Evolutionary conservation across 345 rosid genomes (phyloP).

Genomic region (Heritiera littoralis): DNA sequence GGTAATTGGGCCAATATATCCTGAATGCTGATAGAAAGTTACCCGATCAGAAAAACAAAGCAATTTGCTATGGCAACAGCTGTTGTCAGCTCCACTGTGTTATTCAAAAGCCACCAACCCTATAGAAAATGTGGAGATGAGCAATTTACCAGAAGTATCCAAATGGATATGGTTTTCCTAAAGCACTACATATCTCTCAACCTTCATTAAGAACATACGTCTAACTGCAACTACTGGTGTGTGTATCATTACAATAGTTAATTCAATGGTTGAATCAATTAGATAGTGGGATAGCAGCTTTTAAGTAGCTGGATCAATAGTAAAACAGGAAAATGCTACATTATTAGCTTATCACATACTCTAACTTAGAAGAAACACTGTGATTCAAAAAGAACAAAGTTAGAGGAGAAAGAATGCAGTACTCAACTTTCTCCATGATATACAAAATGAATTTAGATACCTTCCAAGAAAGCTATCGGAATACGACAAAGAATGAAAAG

Average conservation of each 20-base stretch:
- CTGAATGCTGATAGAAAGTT: conserved; percentile 30
- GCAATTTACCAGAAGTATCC: conserved; percentile 4
- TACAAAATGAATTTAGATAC: background rate
- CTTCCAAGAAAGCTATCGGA: background rate
- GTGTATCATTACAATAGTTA: background rate
- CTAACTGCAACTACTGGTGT: background rate
- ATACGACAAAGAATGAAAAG: background rate
- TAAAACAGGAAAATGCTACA: background rate
- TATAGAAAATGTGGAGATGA: conserved; percentile 31
- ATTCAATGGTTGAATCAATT: background rate
- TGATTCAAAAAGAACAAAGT: background rate
- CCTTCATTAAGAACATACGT: background rate
- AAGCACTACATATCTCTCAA: background rate
- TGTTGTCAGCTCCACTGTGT: conserved; percentile 66
- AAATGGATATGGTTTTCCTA: background rate
- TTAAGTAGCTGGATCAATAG: background rate
- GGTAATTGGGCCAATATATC: conserved; percentile 10
- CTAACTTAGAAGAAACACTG: background rate
- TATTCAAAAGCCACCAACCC: conserved; percentile 96
- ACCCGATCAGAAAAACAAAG: conserved; percentile 74
- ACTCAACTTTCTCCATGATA: background rate
- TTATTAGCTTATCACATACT: background rate
- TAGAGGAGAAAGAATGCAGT: background rate
- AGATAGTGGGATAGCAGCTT: background rate
- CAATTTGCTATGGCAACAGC: conserved; percentile 58